Evolutionary conservation across 2,329 filamentous ascomycete genomes (phyloP).

Genomic region (Metarhizium sp.): DNA sequence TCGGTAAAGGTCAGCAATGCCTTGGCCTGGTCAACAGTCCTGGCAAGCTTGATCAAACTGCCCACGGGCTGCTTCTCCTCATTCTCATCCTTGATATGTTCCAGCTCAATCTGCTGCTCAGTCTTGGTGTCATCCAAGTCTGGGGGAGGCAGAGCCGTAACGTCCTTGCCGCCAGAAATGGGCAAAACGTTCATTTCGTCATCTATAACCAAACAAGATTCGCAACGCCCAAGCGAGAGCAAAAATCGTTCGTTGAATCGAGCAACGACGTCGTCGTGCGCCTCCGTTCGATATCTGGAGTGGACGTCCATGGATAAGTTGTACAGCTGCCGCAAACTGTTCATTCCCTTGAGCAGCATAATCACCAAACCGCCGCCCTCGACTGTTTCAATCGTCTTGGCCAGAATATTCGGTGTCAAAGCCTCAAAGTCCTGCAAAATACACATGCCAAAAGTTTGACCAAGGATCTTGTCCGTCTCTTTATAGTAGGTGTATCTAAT

Average conservation of each 20-base stretch:
- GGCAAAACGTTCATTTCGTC: conserved; percentile 96
- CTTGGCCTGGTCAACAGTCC: conserved; percentile 92
- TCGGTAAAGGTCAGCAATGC: conserved; percentile 95
- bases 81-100: conserved; percentile 77
- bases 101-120: conserved; percentile 65
- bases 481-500: conserved; percentile 99
- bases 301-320: conserved; percentile 97
- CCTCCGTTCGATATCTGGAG: conserved; percentile 90
- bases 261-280: conserved; percentile 87
- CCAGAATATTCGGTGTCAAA: conserved; percentile 91
- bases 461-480: conserved; percentile 96
- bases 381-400: conserved; percentile 92
- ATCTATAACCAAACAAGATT: conserved; percentile 89
- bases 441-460: conserved; percentile 97
- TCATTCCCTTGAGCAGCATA: conserved; percentile 90
- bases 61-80: conserved; percentile 81
- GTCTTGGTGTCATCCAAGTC: conserved; percentile 66
- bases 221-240: conserved; percentile 87
- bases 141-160: conserved; percentile 70
- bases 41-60: conserved; percentile 72
- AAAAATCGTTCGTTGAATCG: conserved; percentile 98
- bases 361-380: conserved; percentile 91
- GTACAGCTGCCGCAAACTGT: conserved; percentile 92
- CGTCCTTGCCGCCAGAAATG: conserved; percentile 89
- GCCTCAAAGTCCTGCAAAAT: conserved; percentile 98